These are phyloP conservation scores for Chionographis japonica DNA, from an alignment of 106 monocot species.

Conservation along the genomic window DNA sequence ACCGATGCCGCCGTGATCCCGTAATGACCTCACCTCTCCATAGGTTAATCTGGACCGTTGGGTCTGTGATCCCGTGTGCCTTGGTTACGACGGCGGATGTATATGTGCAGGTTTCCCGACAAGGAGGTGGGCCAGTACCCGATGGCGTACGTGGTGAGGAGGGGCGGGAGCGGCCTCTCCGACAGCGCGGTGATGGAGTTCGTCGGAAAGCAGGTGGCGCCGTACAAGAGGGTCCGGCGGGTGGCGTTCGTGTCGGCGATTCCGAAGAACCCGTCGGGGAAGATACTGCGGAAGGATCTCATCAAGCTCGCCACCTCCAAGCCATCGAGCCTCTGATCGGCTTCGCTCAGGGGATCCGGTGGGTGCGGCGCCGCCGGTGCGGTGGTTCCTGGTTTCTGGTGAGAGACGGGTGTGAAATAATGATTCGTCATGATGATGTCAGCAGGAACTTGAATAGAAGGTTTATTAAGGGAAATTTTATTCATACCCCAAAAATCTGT, in stretches of 20 bases:
- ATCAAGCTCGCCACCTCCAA: constrained; percentile 78
- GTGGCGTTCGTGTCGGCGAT: constrained; percentile 66
- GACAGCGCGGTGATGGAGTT: constrained; percentile 57
- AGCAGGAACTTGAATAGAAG: too few relatives aligned
- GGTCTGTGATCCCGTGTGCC: too few relatives aligned
- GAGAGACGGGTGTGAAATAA: too few relatives aligned
- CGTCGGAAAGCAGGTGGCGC: constrained; percentile 75
- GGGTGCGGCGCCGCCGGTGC: too few relatives aligned
- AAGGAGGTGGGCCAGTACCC: constrained; percentile 70
- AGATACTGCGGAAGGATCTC: constrained; percentile 90
- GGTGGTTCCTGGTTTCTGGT: too few relatives aligned
- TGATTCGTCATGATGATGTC: too few relatives aligned
- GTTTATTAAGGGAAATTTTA: too few relatives aligned
- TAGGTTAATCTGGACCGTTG: too few relatives aligned
- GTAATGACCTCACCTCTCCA: constrained; percentile 14
- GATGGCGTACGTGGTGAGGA: constrained; percentile 89
- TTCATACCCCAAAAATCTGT: too few relatives aligned
- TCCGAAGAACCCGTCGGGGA: constrained; percentile 89
- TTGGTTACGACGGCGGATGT: too few relatives aligned
- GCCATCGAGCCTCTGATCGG: constrained; percentile 5
- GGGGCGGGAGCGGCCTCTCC: constrained; percentile 29
- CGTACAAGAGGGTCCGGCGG: constrained; percentile 78
- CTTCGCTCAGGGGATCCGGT: too few relatives aligned
- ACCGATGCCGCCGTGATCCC: constrained; percentile 78
- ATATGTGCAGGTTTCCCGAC: constrained; percentile 66